A percentile compares a stretch with the other conserved stretches of the same genome.
Conservation (phyloP, 2,329 filamentous ascomycete species). For the Ophiostoma triangulosporum region DNA sequence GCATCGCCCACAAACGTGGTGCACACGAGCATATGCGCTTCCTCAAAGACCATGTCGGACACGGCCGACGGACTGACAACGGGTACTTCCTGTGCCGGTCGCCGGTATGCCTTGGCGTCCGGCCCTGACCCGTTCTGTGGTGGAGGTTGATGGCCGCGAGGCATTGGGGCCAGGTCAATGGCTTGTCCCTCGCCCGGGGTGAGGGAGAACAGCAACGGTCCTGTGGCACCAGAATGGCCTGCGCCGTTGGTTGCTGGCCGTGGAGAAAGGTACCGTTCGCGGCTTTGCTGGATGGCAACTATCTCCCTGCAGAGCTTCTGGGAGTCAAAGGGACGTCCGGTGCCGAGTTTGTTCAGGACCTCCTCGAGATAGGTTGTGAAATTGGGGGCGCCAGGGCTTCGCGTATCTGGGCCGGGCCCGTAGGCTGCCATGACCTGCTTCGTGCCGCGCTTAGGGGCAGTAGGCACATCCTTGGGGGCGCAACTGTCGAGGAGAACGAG, state of each 20-base stretch:
- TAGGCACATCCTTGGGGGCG: conserved; percentile 35
- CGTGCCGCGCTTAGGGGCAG: conserved; percentile 38
- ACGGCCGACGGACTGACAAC: conserved; percentile 34
- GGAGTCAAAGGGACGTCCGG: conserved; percentile 39
- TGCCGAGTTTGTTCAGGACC: conserved; percentile 39
- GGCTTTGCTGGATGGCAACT: conserved; percentile 30
- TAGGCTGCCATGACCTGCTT: conserved; percentile 53
- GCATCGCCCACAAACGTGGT: conserved; percentile 54
- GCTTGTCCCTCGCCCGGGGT: conserved; percentile 39
- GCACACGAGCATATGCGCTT: conserved; percentile 49
- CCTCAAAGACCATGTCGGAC: conserved; percentile 45
- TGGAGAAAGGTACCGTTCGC: conserved; percentile 17
- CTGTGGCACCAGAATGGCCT: not conserved
- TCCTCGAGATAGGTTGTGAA: conserved; percentile 46
- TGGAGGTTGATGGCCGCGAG: conserved; percentile 18
- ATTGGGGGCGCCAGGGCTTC: conserved; percentile 33
- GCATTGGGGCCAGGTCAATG: conserved; percentile 38
- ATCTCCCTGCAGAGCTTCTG: conserved; percentile 45
- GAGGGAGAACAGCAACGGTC: conserved; percentile 42
- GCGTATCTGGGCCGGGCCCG: conserved; percentile 34
- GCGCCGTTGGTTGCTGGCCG: not conserved
- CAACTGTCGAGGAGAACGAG: conserved; percentile 50
- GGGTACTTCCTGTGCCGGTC: conserved; percentile 23
- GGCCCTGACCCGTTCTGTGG: conserved; percentile 13
- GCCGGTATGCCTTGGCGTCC: conserved; percentile 9